Evolutionary conservation across 371 early-diverging fungal species (phyloP), one percentile per base, ranked within the genome.

Genomic region (Syncephalis plumigaleata): DNA sequence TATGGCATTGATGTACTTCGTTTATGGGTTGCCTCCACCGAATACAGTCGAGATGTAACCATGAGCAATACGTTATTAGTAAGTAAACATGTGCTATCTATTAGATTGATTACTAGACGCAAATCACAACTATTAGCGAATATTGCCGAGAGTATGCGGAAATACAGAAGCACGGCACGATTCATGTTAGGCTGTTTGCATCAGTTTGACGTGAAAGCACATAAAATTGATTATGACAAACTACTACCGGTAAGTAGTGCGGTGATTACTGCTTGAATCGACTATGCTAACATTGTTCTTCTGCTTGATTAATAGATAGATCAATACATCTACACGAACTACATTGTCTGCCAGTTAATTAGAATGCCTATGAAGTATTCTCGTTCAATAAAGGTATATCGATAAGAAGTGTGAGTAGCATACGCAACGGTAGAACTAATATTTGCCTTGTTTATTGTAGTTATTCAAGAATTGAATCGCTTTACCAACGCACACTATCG

Each of bases 1-100:
- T 80, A 85, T 55, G 92, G 91, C 31, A 77, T 75, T 3, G 92
- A 91, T 58, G 71, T 81, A 9, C 62, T 91, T 44, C 75, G 91
- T 26, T 59, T 87, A 36, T 85, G 87, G 81, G 80, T 84, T 3
- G 87, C 87, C 2, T 81, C 78, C 5, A 75, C 86, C 42, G 86
- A 91, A 57, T 85, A 82, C 51, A 76, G 81, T 9, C 65, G 68
- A 49, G 89, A 91, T 52, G 74, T 88, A 20, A 63, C 70, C 21
- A 73, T 91, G 45, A 86, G 88, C 0, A 71, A 71, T 36, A 66
- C 67, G 64, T 86, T 16, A 64, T 87, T 49, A 59, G 68, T 68
- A 63, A 50, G 53, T 42, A 22, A 3, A 38, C 25, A 38, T 45
- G 1, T 18, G 4, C 15, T 21, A 36, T 27, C 46, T 22, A n/a